These are phyloP conservation scores for Linnemannia hyalina DNA, from an alignment of 192 early-diverging fungal genomes.

Conservation along the genomic window DNA sequence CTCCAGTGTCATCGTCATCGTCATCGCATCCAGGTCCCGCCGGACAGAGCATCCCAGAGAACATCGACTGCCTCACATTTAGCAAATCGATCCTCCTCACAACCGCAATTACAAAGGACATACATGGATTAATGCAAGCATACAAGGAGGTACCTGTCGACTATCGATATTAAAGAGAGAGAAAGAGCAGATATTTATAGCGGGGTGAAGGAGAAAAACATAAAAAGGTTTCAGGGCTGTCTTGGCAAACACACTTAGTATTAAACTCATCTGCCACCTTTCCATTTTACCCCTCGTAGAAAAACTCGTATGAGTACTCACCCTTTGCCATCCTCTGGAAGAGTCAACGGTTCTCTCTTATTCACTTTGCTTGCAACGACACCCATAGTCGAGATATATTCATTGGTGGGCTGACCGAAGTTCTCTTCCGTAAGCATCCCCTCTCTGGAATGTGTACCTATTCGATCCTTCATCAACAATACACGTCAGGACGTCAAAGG, in stretches of 20 bases:
- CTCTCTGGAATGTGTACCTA: not conserved
- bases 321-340: slow-evolving; percentile 8
- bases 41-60: not conserved
- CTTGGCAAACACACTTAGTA: not conserved
- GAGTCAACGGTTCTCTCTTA: not conserved
- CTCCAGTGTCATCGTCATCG: too few relatives aligned
- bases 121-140: not conserved
- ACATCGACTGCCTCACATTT: not conserved
- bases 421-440: slow-evolving; percentile 13
- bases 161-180: not conserved
- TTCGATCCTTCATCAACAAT: not conserved
- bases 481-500: too few relatives aligned
- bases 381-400: not conserved
- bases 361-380: slow-evolving; percentile 27
- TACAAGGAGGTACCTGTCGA: slow-evolving; percentile 1
- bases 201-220: not conserved
- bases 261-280: not conserved
- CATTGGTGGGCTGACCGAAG: not conserved
- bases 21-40: too few relatives aligned
- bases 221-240: not conserved
- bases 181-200: not conserved
- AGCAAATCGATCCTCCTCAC: not conserved
- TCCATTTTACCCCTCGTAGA: slow-evolving; percentile 12
- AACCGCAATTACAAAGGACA: not conserved
- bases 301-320: not conserved